Percentiles rank a stretch among this genome's conserved stretches.
phyloP scores from a whole-genome alignment of 169 alveolate species.

The Theileria annulata region DNA sequence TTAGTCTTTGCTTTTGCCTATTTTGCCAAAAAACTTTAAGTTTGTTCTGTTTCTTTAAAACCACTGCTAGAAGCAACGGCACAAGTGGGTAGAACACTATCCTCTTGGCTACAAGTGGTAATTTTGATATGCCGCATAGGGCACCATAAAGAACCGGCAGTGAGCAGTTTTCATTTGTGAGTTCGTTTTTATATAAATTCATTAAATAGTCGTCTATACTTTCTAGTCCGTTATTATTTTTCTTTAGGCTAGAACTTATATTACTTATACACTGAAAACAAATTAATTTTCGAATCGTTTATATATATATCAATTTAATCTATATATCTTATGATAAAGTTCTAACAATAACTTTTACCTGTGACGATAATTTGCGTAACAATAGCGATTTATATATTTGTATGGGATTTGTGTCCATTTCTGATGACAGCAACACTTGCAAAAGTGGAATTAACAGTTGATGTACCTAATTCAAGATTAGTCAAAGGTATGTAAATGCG shows the following conservation, averaged over 20 bases:
- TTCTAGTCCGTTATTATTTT: constrained; percentile 50
- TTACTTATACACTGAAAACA: constrained; percentile 35
- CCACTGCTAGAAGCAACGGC: constrained; percentile 46
- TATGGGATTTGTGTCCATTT: constrained; percentile 31
- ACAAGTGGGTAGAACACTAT: constrained; percentile 59
- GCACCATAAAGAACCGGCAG: constrained; percentile 59
- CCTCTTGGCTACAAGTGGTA: constrained; percentile 55
- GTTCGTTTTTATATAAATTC: constrained; percentile 46
- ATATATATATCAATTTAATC: not conserved
- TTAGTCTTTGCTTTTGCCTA: constrained; percentile 18
- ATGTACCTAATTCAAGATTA: constrained; percentile 19
- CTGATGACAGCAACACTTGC: constrained; percentile 26
- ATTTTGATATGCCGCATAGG: constrained; percentile 51
- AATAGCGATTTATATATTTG: constrained; percentile 35
- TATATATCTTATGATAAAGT: too few relatives aligned
- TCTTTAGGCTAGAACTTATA: constrained; percentile 32
- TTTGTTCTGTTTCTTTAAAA: constrained; percentile 37
- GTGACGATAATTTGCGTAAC: constrained; percentile 47
- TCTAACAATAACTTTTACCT: constrained; percentile 7
- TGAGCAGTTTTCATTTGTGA: constrained; percentile 35
- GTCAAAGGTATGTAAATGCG: not conserved
- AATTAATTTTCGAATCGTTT: not conserved
- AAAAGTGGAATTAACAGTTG: constrained; percentile 61
- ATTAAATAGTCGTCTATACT: constrained; percentile 58
- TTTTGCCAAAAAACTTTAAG: constrained; percentile 21